Evolutionary conservation across 1,284 basidiomycete genomes (phyloP).

Genomic region (Neonothopanus nambi): DNA sequence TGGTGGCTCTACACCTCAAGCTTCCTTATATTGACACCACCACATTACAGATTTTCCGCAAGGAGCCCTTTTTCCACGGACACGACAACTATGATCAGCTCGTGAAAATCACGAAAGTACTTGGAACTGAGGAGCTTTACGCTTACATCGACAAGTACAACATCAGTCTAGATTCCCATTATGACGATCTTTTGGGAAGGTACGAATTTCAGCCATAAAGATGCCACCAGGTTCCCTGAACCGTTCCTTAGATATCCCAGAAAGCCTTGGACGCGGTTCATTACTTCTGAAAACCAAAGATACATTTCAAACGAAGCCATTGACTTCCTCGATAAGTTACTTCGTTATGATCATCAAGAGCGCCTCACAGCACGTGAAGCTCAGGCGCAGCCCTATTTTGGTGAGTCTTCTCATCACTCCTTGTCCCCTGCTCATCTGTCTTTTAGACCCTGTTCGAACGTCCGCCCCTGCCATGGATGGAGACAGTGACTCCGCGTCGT

Average conservation of each 20-base stretch:
- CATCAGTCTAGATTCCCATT: slow-evolving; percentile 89
- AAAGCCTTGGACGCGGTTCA: slow-evolving; percentile 93
- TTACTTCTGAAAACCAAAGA: slow-evolving; percentile 93
- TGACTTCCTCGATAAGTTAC: slow-evolving; percentile 93
- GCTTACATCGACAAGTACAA: slow-evolving; percentile 91
- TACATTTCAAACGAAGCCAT: slow-evolving; percentile 99
- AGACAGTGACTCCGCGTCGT: slow-evolving; percentile 73
- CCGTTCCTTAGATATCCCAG: slow-evolving; percentile 70
- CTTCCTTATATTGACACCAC: slow-evolving; percentile 12
- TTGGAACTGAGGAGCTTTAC: slow-evolving; percentile 95
- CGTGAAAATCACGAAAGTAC: slow-evolving; percentile 97
- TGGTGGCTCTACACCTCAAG: slow-evolving; percentile 14
- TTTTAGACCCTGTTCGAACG: slow-evolving; percentile 59
- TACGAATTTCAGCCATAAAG: slow-evolving; percentile 24
- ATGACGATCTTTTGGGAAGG: slow-evolving; percentile 88
- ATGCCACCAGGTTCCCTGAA: slow-evolving; percentile 13
- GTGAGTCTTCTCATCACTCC: slow-evolving; percentile 38
- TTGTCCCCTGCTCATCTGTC: slow-evolving; percentile 24
- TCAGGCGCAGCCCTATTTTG: slow-evolving; percentile 88
- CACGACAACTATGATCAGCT: slow-evolving; percentile 99
- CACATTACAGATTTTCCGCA: slow-evolving; percentile 86
- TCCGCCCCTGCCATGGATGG: slow-evolving; percentile 56
- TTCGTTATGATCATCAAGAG: slow-evolving; percentile 97
- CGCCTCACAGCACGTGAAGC: slow-evolving; percentile 92
- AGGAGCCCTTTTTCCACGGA: slow-evolving; percentile 99